Evolutionary conservation across 495 filamentous ascomycete species (phyloP).

Genomic region (Sabuloglossum arenarium): DNA sequence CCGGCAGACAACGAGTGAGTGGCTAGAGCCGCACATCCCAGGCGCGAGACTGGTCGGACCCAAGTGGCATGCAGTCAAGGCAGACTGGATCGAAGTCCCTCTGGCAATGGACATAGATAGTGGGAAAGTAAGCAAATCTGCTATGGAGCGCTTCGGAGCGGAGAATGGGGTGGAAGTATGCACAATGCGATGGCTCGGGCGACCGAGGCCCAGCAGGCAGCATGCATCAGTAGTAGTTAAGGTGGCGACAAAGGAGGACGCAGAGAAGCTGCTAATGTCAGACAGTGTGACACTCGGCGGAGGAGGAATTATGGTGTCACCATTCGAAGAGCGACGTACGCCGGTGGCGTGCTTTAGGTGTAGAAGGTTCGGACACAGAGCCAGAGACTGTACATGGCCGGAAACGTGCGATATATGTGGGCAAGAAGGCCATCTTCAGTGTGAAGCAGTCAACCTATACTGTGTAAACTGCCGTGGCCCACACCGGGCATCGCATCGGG

Average conservation of each 20-base stretch:
- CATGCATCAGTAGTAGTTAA: slow-evolving; percentile 8
- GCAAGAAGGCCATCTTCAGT: slow-evolving; percentile 7
- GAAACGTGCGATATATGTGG: slow-evolving; percentile 8
- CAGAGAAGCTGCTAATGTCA: slow-evolving; percentile 7
- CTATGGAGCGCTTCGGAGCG: slow-evolving; percentile 1
- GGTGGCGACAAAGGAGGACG: slow-evolving; percentile 7
- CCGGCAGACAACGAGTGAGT: slow-evolving; percentile 1
- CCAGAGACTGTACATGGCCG: slow-evolving; percentile 5
- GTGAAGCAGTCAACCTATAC: slow-evolving; percentile 5
- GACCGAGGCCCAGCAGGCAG: slow-evolving; percentile 6
- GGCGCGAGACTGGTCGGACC: slow-evolving; percentile 5
- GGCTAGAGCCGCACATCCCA: slow-evolving; percentile 1
- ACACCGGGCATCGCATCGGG: slow-evolving; percentile 4
- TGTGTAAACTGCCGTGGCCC: neutral
- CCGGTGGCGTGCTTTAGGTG: slow-evolving; percentile 7
- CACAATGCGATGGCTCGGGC: slow-evolving; percentile 2
- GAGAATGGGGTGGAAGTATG: slow-evolving; percentile 5
- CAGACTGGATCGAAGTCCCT: slow-evolving; percentile 5
- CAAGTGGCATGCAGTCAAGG: slow-evolving; percentile 6
- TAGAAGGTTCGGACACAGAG: slow-evolving; percentile 6
- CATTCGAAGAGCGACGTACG: slow-evolving; percentile 7
- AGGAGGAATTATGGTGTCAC: slow-evolving; percentile 2
- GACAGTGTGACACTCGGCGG: slow-evolving; percentile 7
- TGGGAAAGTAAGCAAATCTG: slow-evolving; percentile 4
- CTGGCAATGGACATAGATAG: slow-evolving; percentile 4